A percentile compares a stretch with the other conserved stretches of the same genome.
Evolutionary conservation across 352 stramenopile genomes (phyloP).

Genomic region (Pythium guiyangense): DNA sequence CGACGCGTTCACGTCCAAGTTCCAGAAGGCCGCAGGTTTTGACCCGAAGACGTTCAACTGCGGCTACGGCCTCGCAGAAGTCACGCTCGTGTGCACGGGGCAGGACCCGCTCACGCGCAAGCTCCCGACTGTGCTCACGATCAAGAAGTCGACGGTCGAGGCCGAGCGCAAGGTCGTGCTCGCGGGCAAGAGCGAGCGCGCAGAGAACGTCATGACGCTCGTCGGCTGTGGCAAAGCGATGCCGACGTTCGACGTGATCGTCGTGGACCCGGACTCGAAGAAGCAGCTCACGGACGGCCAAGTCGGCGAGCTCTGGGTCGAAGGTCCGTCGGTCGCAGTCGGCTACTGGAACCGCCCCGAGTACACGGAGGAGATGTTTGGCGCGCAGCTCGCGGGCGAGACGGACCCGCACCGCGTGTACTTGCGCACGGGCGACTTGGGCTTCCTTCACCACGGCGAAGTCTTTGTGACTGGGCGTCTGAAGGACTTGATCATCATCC

Average conservation of each 20-base stretch:
- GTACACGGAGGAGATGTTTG: conserved; percentile 71
- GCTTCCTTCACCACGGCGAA: conserved; percentile 59
- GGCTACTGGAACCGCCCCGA: conserved; percentile 75
- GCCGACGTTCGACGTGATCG: conserved; percentile 61
- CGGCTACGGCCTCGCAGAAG: conserved; percentile 75
- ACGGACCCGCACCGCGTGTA: conserved; percentile 33
- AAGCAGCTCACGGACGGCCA: conserved; percentile 39
- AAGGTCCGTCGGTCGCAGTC: conserved; percentile 65
- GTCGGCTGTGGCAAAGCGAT: conserved; percentile 81
- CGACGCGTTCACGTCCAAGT: conserved; percentile 69
- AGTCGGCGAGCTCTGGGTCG: conserved; percentile 93
- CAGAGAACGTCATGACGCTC: conserved; percentile 45
- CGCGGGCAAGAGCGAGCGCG: conserved; percentile 21
- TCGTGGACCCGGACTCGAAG: conserved; percentile 66
- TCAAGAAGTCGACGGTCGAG: conserved; percentile 66
- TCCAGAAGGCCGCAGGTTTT: conserved; percentile 44
- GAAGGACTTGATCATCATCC: conserved; percentile 86
- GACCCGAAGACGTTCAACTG: conserved; percentile 76
- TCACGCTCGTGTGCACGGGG: conserved; percentile 76
- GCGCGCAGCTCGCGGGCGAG: conserved; percentile 36
- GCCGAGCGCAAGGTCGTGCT: conserved; percentile 40
- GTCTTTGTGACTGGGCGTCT: conserved; percentile 73
- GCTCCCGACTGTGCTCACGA: conserved; percentile 50
- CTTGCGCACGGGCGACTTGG: conserved; percentile 72
- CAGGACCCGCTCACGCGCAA: conserved; percentile 49